Evolutionary conservation across 352 stramenopile species (phyloP).

Genomic region (Pythium scleroteichum): DNA sequence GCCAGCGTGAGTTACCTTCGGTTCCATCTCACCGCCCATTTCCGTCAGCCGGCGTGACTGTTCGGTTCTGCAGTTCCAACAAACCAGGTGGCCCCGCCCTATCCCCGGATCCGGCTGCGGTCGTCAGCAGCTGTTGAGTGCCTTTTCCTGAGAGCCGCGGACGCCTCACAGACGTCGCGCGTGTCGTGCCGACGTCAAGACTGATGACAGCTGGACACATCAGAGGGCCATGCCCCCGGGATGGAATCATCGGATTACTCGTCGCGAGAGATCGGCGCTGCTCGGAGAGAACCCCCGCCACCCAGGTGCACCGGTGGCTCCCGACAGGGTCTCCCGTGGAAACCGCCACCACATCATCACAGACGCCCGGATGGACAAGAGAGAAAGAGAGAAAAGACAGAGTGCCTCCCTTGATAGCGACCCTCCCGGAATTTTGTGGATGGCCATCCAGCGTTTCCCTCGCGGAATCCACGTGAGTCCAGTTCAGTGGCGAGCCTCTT

Average conservation of each 20-base stretch:
- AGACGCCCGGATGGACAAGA: too few species aligned
- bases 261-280: too few species aligned
- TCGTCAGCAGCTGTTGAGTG: conserved; percentile 19
- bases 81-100: conserved; percentile 25
- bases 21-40: conserved; percentile 27
- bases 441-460: too few species aligned
- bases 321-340: too few species aligned
- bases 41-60: conserved; percentile 9
- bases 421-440: too few species aligned
- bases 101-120: conserved; percentile 11
- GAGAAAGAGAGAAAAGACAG: too few species aligned
- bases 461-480: neutral
- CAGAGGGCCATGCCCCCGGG: too few species aligned
- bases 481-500: neutral
- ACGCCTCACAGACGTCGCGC: conserved; percentile 11
- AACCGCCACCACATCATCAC: too few species aligned
- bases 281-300: too few species aligned
- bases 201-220: conserved; percentile 17
- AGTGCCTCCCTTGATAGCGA: too few species aligned
- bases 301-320: too few species aligned
- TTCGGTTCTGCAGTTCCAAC: conserved; percentile 16
- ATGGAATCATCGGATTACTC: too few species aligned
- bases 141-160: conserved; percentile 20
- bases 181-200: conserved; percentile 21
- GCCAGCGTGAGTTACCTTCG: conserved; percentile 19